Percentiles rank a stretch among this genome's conserved stretches.
Conservation (phyloP, 2,329 filamentous ascomycete genomes). For the Claviceps africana region DNA sequence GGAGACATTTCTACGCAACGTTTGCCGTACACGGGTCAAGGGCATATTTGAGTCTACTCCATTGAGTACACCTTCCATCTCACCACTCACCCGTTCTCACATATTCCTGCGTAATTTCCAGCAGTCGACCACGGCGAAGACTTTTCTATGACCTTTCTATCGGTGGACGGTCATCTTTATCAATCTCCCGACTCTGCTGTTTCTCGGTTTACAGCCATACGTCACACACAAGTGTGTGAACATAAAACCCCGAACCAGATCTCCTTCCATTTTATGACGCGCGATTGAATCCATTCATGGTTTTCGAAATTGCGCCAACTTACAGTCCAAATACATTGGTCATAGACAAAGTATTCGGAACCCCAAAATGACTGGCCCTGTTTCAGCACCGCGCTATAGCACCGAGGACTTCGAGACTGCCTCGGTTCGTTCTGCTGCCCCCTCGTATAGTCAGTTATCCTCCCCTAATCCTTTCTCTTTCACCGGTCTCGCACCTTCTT, state of each 20-base stretch:
- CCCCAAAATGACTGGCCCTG: slow-evolving; percentile 18
- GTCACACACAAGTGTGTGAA: not conserved
- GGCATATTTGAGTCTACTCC: not conserved
- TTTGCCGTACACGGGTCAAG: not conserved
- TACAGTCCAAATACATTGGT: not conserved
- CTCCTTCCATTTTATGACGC: not conserved
- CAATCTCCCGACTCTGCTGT: not conserved
- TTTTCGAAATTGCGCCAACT: not conserved
- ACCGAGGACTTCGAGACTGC: slow-evolving; percentile 51
- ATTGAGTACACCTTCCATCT: not conserved
- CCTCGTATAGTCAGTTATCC: slow-evolving; percentile 45
- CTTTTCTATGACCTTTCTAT: not conserved
- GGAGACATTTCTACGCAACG: not conserved
- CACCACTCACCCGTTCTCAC: not conserved
- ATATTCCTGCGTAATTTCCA: not conserved
- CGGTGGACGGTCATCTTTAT: not conserved
- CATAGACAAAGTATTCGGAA: not conserved
- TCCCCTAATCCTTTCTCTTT: too few relatives aligned
- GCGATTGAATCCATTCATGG: not conserved
- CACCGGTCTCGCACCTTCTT: not conserved
- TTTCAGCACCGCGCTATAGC: slow-evolving; percentile 21
- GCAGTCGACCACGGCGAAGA: not conserved
- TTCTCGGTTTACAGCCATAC: not conserved
- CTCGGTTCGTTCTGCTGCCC: slow-evolving; percentile 53
- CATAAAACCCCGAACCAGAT: not conserved